Evolutionary conservation across 371 early-diverging fungal genomes (phyloP).

Genomic region (Apophysomyces variabilis): DNA sequence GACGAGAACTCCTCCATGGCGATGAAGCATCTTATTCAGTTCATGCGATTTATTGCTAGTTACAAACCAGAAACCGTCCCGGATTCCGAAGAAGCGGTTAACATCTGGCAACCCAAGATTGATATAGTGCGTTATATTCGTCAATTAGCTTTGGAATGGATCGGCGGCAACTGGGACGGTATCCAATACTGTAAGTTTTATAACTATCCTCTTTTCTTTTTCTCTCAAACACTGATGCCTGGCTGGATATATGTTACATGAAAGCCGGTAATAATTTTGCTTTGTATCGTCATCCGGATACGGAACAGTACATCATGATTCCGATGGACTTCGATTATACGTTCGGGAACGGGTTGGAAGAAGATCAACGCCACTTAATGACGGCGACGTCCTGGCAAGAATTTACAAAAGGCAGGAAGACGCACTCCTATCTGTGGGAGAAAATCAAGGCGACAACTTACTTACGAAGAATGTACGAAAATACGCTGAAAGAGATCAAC

Average conservation of each 20-base stretch:
- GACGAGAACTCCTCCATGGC: conserved; percentile 20
- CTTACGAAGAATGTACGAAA: conserved; percentile 21
- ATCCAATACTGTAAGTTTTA: conserved; percentile 26
- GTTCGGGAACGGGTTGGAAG: conserved; percentile 43
- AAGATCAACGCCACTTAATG: conserved; percentile 27
- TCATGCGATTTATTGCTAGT: conserved; percentile 31
- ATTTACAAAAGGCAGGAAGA: conserved; percentile 22
- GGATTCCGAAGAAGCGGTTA: conserved; percentile 5
- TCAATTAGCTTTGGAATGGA: conserved; percentile 48
- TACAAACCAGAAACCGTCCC: conserved; percentile 16
- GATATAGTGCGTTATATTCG: conserved; percentile 36
- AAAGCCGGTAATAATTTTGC: conserved; percentile 37
- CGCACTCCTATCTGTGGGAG: conserved; percentile 32
- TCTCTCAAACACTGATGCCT: neutral
- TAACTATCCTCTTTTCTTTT: neutral
- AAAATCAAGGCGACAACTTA: conserved; percentile 22
- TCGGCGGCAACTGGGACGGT: conserved; percentile 41
- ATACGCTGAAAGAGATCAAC: conserved; percentile 16
- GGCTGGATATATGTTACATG: neutral
- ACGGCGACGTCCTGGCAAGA: conserved; percentile 25
- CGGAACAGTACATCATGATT: conserved; percentile 27
- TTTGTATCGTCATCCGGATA: conserved; percentile 21
- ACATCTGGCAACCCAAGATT: conserved; percentile 18
- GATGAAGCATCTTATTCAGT: conserved; percentile 31
- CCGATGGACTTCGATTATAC: conserved; percentile 55